Evolutionary conservation across 805 yeast genomes (phyloP).

Genomic region (Zygosaccharomyces bailii): DNA sequence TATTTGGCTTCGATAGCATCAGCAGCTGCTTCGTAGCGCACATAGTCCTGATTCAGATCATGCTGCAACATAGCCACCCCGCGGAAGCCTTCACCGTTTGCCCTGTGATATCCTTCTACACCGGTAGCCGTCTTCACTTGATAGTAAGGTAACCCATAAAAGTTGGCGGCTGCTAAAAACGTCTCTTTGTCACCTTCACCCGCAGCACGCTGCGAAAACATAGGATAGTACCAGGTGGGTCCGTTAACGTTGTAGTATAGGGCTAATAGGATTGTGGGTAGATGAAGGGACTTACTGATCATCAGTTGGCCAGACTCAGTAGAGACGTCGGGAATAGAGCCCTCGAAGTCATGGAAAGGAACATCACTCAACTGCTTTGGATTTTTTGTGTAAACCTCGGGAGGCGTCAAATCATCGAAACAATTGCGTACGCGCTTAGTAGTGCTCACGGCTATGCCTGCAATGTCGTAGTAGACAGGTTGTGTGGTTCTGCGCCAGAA

Average conservation of each 20-base stretch:
- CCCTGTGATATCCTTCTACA: slow-evolving; percentile 40
- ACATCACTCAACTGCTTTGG: slow-evolving; percentile 34
- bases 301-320: slow-evolving; percentile 73
- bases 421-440: slow-evolving; percentile 40
- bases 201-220: slow-evolving; percentile 73
- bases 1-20: slow-evolving; percentile 18
- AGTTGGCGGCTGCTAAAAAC: slow-evolving; percentile 56
- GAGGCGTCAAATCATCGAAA: slow-evolving; percentile 38
- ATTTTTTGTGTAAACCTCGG: slow-evolving; percentile 26
- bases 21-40: slow-evolving; percentile 20
- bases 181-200: slow-evolving; percentile 83
- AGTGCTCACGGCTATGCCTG: slow-evolving; percentile 50
- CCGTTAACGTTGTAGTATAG: slow-evolving; percentile 68
- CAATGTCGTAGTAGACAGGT: slow-evolving; percentile 69
- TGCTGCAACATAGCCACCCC: slow-evolving; percentile 81
- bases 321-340: slow-evolving; percentile 65
- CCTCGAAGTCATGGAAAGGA: slow-evolving; percentile 56
- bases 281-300: slow-evolving; percentile 58
- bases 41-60: slow-evolving; percentile 61
- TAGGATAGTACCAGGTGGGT: slow-evolving; percentile 63
- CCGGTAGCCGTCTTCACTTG: slow-evolving; percentile 44
- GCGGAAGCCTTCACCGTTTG: slow-evolving; percentile 40
- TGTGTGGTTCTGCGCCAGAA: slow-evolving; percentile 84
- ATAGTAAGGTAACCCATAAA: slow-evolving; percentile 45
- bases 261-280: slow-evolving; percentile 55